Evolutionary conservation across 2,329 filamentous ascomycete species (phyloP), one percentile per base, ranked within the genome.

Genomic region (Penicillium paneum): DNA sequence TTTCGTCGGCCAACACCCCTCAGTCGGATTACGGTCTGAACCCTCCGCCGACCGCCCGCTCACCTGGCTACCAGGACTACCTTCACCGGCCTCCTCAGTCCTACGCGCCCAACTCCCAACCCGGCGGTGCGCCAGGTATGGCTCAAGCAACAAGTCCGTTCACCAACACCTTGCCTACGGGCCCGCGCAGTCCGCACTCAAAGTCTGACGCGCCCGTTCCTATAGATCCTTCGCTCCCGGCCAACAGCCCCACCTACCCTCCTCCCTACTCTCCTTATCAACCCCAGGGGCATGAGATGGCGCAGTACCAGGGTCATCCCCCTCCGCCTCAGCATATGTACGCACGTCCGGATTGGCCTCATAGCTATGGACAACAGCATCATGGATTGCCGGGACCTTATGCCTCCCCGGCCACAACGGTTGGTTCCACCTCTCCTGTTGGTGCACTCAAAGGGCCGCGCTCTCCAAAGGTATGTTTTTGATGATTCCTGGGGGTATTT

Each of bases 121-220:
- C 86, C 76, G 86, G 83, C 78, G 85, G 85, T 78, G 84, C 87
- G 78, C 88, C 85, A 86, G 88, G 87, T 87, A 97, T 97, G 92
- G 91, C 92, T 85, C 91, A 96, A 90, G 85, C 91, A 88, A 90
- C 90, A 88, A 96, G 92, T 96, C 90, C 90, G 91, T 96, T 90
- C 79, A 84, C 29, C 46, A 49, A 49, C 36, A 49, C 90, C 50
- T 89, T 87, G 55, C 53, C 57, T 59, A 32, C 57, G 36, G 51
- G 47, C 41, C 52, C 45, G 55, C 87, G 87, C 80, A 82, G 84
- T 79, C 68, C 72, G 68, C 74, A 69, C 66, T 83, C 87, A 79
- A 92, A 91, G 78, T 95, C 92, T 96, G 90, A 96, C 91, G 84
- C 83, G 84, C 88, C 91, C 86, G 86, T 95, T 81, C 91, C 91